Base-by-base conservation (phyloP, 2,329 filamentous ascomycete genomes). In the Colletotrichum kahawae region DNA sequence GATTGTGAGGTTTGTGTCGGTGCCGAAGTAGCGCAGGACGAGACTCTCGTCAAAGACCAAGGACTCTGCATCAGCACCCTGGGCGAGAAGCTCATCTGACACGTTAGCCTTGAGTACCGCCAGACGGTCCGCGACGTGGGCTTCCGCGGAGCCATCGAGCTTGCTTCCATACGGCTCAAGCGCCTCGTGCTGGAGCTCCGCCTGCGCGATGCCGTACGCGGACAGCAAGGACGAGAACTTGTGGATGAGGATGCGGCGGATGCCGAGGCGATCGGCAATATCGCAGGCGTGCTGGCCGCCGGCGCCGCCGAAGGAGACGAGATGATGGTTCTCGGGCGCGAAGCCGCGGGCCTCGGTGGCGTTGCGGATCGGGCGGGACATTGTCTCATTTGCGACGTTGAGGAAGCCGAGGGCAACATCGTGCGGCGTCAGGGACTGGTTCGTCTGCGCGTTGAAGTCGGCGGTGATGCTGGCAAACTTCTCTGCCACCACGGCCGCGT, bases 341-440 rank as follows among this genome's bases (percentile, higher is more conserved):
- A 80, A 83, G 10, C 81, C 82, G 21, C 82, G 77, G 5, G 93
- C 93, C 82, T 95, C 93, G 0, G 93, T 95, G 63, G 95, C 84
- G 51, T 93, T 94, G 60, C 94, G 89, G 75, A 96, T 95, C 0
- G 94, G 94, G 34, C 94, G 87, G 5, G 92, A 92, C 93, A 95
- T 95, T 0, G 93, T 92, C 82, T 94, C 93, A 77, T 95, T 95
- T 4, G 93, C 93, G 57, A 95, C 92, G 75, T 93, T 92, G 79
- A 95, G 89, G 79, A 95, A 95, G 0, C 94, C 94, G 76, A 92
- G 92, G 0, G 94, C 93, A 48, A 85, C 80, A n/a, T 85, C 83
- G 36, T 84, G 82, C 0, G 81, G 73, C 0, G 80, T 81, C 29
- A 83, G 77, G 74, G 75, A 79, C 27, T 82, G 82, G 1, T 78